Evolutionary conservation across 305 asterid genomes (phyloP).

Genomic region (Salvia sclarea): DNA sequence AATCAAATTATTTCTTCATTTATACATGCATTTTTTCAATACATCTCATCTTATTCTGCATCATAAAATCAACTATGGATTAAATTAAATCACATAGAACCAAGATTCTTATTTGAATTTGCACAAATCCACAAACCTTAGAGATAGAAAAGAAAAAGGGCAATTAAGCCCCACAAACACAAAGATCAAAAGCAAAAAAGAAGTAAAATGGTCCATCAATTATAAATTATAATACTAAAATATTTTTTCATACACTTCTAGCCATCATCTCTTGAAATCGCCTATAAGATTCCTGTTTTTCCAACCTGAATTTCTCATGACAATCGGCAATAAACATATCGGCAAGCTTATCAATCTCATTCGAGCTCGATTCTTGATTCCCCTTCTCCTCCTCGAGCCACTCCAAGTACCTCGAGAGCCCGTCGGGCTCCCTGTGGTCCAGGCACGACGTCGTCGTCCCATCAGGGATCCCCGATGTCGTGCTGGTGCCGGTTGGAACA

Average conservation of each 20-base stretch:
- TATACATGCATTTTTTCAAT: background rate
- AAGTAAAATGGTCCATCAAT: background rate
- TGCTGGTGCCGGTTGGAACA: background rate
- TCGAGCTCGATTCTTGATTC: slow-evolving; percentile 6
- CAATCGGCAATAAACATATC: slow-evolving; percentile 82
- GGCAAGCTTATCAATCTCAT: slow-evolving; percentile 77
- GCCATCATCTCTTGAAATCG: slow-evolving; percentile 84
- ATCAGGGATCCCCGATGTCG: background rate
- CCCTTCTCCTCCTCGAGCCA: slow-evolving; percentile 81
- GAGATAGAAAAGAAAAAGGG: background rate
- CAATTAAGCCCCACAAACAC: slow-evolving; percentile 13
- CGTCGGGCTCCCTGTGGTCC: slow-evolving; percentile 22
- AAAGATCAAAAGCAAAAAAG: background rate
- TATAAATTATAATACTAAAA: background rate
- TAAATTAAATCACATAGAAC: no score
- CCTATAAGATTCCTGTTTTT: slow-evolving; percentile 75
- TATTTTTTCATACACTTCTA: slow-evolving; percentile 51
- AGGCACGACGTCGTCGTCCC: slow-evolving; percentile 20
- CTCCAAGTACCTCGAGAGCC: slow-evolving; percentile 59
- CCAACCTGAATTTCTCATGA: slow-evolving; percentile 89
- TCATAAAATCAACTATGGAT: background rate
- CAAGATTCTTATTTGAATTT: slow-evolving; percentile 16
- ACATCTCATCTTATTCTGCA: background rate
- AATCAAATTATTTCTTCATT: no score
- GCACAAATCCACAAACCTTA: slow-evolving; percentile 41